Evolutionary conservation across 495 filamentous ascomycete species (phyloP), one percentile per base, ranked within the genome.

Genomic region (Clohesyomyces aquaticus): DNA sequence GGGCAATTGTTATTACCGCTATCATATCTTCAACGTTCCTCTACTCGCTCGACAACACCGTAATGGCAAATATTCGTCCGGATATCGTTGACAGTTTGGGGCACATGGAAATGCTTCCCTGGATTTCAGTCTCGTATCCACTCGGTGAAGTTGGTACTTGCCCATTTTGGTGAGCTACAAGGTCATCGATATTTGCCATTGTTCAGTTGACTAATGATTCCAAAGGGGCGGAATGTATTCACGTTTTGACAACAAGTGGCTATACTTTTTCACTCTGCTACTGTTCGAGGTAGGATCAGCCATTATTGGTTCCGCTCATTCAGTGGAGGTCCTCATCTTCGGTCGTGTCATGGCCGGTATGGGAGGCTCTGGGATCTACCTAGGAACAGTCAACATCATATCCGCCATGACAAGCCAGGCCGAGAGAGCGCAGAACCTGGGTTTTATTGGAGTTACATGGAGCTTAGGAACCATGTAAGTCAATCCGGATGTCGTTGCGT

Each of bases 281-380:
- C 27, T 78, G 12, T 79, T 78, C 28, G 71, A 73, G 61, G 63
- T 60, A 3, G 76, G 74, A 6, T 70, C 69, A n/a, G 73, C 73
- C 0, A 28, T 79, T 16, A 70, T 66, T 32, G 77, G 77, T 4
- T 61, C 69, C 2, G 75, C 77, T 3, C 72, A 65, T 2, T 67
- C 43, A 28, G 74, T 76, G 66, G 47, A 52, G 11, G 56, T 63
- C 18, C 29, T 78, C 14, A 76, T 78, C 51, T 65, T 72, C 12
- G 77, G 76, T 2, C 74, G 77, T 10, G 71, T 65, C 22, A 70
- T 76, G 45, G 65, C 65, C 41, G 76, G 76, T 18, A 22, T 71
- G 0, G 67, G 66, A 14, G 59, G 63, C 22, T 27, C 46, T 6
- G 67, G 67, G 6, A 54, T 55, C n/a, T 70, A 66, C 48, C 26